Percentiles rank a stretch among this genome's conserved stretches.
Evolutionary conservation across 257 asterid genomes (phyloP).

Genomic region (Gentiana macrophylla): DNA sequence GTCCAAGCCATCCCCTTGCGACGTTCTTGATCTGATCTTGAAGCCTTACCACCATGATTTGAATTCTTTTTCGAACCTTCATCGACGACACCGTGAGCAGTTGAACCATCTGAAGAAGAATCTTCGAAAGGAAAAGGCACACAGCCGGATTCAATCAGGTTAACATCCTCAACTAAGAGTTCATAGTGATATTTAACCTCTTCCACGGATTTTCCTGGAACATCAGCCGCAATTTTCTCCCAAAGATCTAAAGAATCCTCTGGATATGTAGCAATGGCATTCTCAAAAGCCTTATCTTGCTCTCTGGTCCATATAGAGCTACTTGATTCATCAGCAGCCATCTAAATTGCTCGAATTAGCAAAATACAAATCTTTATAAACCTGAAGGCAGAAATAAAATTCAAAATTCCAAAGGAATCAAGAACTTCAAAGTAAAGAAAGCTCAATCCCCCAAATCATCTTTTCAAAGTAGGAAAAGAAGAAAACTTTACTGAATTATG

Average conservation of each 20-base stretch:
- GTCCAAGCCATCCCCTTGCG: conserved; percentile 97
- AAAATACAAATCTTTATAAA: conserved; percentile 4
- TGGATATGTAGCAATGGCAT: conserved; percentile 57
- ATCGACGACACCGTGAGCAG: conserved; percentile 39
- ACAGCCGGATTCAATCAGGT: conserved; percentile 59
- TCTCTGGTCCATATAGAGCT: conserved; percentile 72
- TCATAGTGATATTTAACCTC: conserved; percentile 70
- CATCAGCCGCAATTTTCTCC: conserved; percentile 74
- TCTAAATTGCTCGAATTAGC: conserved; percentile 27
- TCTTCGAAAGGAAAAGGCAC: conserved; percentile 58
- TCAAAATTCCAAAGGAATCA: conserved; percentile 1
- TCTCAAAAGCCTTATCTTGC: conserved; percentile 67
- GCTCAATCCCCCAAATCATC: neutral
- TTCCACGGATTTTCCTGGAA: conserved; percentile 63
- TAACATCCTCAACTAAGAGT: conserved; percentile 61
- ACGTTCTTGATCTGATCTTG: conserved; percentile 72
- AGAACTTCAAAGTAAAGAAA: conserved; percentile 9
- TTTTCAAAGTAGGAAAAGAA: neutral
- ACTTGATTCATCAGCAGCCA: conserved; percentile 59
- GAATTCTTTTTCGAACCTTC: conserved; percentile 48
- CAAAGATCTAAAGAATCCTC: conserved; percentile 60
- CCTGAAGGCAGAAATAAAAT: conserved; percentile 8
- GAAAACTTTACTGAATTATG: neutral
- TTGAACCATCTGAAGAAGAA: conserved; percentile 43
- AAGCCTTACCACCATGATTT: conserved; percentile 47